Percentiles rank a stretch among this genome's conserved stretches.
These are phyloP conservation scores for Kwoniella pini DNA, from an alignment of 768 basidiomycete species.

Conservation along the genomic window DNA sequence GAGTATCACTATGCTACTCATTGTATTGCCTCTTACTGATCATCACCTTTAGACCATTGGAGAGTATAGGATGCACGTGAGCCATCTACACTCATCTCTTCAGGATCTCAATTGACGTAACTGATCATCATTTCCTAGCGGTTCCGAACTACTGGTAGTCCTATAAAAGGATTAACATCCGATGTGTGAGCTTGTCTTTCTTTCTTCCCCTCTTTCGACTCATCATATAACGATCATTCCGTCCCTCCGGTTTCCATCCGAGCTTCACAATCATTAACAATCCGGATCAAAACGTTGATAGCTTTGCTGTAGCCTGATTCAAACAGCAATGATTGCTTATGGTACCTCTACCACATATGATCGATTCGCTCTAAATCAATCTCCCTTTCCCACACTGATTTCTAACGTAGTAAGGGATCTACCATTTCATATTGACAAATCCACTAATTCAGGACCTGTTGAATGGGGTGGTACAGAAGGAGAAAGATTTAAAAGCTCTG, in stretches of 20 bases:
- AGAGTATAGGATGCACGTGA: slow-evolving; percentile 70
- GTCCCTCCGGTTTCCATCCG: background rate
- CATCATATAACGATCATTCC: background rate
- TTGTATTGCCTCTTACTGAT: background rate
- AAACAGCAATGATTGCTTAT: slow-evolving; percentile 70
- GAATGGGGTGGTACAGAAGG: slow-evolving; percentile 31
- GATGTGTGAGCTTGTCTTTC: slow-evolving; percentile 49
- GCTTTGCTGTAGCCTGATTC: slow-evolving; percentile 79
- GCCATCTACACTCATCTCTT: no score
- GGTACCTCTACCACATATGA: slow-evolving; percentile 60
- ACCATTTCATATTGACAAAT: slow-evolving; percentile 23
- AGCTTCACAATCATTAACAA: no score
- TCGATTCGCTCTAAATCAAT: slow-evolving; percentile 64
- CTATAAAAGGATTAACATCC: slow-evolving; percentile 75
- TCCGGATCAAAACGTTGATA: no score
- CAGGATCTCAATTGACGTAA: background rate
- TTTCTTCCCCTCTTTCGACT: no score
- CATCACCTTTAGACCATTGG: slow-evolving; percentile 14
- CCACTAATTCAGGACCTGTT: slow-evolving; percentile 4
- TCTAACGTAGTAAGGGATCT: slow-evolving; percentile 34
- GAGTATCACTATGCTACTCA: background rate
- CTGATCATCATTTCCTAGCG: slow-evolving; percentile 54
- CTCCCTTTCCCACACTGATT: slow-evolving; percentile 41
- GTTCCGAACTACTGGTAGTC: slow-evolving; percentile 73
- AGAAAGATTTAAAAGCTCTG: slow-evolving; percentile 6